Evolutionary conservation across 1,284 basidiomycete genomes (phyloP).

Genomic region (Meripilus lineatus): DNA sequence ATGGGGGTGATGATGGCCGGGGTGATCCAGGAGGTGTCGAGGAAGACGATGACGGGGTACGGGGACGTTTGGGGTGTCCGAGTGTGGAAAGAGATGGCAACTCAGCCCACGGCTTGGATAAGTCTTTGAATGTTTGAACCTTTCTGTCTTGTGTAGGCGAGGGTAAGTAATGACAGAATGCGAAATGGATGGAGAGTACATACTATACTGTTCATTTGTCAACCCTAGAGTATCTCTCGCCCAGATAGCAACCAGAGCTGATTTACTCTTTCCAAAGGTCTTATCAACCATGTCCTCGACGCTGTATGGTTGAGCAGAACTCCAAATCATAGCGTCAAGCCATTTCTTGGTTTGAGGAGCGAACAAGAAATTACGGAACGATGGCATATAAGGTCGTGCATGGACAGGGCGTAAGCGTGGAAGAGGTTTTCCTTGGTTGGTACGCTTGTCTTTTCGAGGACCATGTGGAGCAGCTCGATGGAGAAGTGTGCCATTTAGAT

Average conservation of each 20-base stretch:
- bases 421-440: slow-evolving; percentile 10
- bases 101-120: slow-evolving; percentile 67
- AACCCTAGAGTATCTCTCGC: slow-evolving; percentile 75
- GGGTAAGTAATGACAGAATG: slow-evolving; percentile 9
- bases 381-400: slow-evolving; percentile 64
- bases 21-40: neutral
- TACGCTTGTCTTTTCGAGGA: slow-evolving; percentile 9
- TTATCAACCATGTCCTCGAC: slow-evolving; percentile 68
- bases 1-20: slow-evolving; percentile 13
- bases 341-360: slow-evolving; percentile 48
- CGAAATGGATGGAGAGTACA: slow-evolving; percentile 25
- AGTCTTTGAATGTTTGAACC: slow-evolving; percentile 70
- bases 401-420: slow-evolving; percentile 39
- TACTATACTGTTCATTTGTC: slow-evolving; percentile 53
- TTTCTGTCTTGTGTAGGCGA: slow-evolving; percentile 49
- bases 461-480: slow-evolving; percentile 42
- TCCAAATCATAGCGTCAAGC: slow-evolving; percentile 86
- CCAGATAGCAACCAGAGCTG: slow-evolving; percentile 63
- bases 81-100: slow-evolving; percentile 22
- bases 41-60: slow-evolving; percentile 12
- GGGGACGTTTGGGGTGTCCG: slow-evolving; percentile 10
- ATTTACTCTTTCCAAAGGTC: slow-evolving; percentile 43
- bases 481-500: slow-evolving; percentile 82
- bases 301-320: slow-evolving; percentile 76
- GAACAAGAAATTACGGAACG: slow-evolving; percentile 64